phyloP scores from a whole-genome alignment of 352 stramenopile genomes.

The Globisporangium lucens region DNA sequence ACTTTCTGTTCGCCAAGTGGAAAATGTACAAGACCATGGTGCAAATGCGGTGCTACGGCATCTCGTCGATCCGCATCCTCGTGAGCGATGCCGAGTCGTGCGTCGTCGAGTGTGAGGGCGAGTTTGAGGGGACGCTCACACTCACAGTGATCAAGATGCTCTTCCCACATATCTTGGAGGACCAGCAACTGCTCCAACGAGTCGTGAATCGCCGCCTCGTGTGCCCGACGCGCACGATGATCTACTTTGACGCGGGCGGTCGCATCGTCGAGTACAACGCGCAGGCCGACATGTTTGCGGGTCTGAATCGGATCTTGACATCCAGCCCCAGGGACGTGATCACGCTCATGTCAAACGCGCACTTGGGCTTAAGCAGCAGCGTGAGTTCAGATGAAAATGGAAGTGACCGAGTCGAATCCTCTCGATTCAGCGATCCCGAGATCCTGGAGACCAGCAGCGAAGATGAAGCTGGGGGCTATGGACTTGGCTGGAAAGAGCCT shows the following conservation, averaged over 20 bases:
- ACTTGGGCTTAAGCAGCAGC: not conserved
- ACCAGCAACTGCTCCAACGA: constrained; percentile 5
- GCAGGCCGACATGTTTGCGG: not conserved
- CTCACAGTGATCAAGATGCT: constrained; percentile 11
- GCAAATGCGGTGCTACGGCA: constrained; percentile 18
- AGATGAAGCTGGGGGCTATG: not conserved
- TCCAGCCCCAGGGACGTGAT: not conserved
- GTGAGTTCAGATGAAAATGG: not conserved
- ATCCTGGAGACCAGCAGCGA: not conserved
- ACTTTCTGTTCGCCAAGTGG: constrained; percentile 43
- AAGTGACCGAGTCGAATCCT: not conserved
- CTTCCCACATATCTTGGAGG: constrained; percentile 10
- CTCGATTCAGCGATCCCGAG: not conserved
- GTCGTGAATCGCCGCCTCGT: constrained; percentile 12
- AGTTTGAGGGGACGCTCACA: constrained; percentile 14
- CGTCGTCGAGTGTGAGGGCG: constrained; percentile 9
- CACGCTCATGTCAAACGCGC: not conserved
- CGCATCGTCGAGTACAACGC: not conserved
- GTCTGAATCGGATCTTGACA: not conserved
- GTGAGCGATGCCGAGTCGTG: constrained; percentile 9
- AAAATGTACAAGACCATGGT: constrained; percentile 42
- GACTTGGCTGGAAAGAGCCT: not conserved
- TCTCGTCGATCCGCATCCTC: constrained; percentile 25
- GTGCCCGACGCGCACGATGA: constrained; percentile 24
- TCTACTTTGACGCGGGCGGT: not conserved